Evolutionary conservation across 2,329 filamentous ascomycete genomes (phyloP).

Genomic region (Phaeosphaeriaceae sp.): DNA sequence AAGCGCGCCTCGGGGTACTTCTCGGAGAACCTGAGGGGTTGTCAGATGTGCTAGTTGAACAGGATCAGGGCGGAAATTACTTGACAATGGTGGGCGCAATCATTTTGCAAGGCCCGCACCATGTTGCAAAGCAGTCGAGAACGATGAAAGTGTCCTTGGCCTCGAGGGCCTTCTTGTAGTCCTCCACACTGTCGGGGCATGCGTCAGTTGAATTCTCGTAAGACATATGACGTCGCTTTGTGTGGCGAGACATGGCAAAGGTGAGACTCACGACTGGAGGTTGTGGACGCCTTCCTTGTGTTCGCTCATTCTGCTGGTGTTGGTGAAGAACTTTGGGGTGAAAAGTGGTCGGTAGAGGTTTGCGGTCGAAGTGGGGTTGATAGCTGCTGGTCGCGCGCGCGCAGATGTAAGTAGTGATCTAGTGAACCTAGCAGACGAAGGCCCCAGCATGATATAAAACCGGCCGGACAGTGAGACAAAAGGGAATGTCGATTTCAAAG

Average conservation of each 20-base stretch:
- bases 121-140: slow-evolving; percentile 85
- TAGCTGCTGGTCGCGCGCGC: slow-evolving; percentile 44
- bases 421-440: slow-evolving; percentile 41
- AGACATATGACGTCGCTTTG: slow-evolving; percentile 18
- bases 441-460: slow-evolving; percentile 51
- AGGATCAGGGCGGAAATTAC: slow-evolving; percentile 52
- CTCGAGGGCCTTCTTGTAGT: slow-evolving; percentile 62
- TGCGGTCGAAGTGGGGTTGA: slow-evolving; percentile 32
- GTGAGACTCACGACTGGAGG: slow-evolving; percentile 50
- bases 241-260: slow-evolving; percentile 6
- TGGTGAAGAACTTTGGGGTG: slow-evolving; percentile 49
- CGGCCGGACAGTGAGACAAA: slow-evolving; percentile 26
- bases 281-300: slow-evolving; percentile 57
- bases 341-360: slow-evolving; percentile 44
- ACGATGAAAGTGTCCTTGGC: slow-evolving; percentile 68
- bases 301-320: slow-evolving; percentile 52
- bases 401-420: slow-evolving; percentile 54
- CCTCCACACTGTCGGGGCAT: slow-evolving; percentile 2
- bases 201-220: not conserved
- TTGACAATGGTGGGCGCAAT: slow-evolving; percentile 78
- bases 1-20: slow-evolving; percentile 71
- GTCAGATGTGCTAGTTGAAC: slow-evolving; percentile 8
- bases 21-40: slow-evolving; percentile 62
- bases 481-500: slow-evolving; percentile 43
- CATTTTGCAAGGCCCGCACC: slow-evolving; percentile 95